A percentile compares a stretch with the other conserved stretches of the same genome.
Conservation (phyloP, 352 stramenopile species). For the Pythium scleroteichum region DNA sequence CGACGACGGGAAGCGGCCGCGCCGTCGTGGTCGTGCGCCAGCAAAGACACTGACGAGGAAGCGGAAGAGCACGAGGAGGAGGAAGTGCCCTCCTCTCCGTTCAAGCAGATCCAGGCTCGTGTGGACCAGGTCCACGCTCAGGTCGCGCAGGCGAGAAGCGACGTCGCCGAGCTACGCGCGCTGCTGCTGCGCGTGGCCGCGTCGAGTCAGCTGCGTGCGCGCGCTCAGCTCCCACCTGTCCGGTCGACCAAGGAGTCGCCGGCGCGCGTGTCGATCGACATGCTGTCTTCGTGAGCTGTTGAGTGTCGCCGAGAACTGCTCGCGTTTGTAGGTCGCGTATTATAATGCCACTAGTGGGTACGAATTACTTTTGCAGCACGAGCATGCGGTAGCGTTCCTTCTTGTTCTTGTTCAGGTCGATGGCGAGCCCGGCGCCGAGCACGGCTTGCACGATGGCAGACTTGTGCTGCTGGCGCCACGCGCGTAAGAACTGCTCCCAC, state of each 20-base stretch:
- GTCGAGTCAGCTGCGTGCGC: neutral
- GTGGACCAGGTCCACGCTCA: conserved; percentile 23
- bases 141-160: conserved; percentile 15
- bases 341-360: neutral
- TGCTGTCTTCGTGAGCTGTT: conserved; percentile 20
- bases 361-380: conserved; percentile 58
- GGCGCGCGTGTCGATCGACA: conserved; percentile 23
- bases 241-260: neutral
- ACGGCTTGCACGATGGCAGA: conserved; percentile 35
- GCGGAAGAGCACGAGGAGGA: neutral
- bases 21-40: conserved; percentile 15
- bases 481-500: conserved; percentile 48
- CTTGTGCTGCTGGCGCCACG: conserved; percentile 46
- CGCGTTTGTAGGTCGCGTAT: neutral
- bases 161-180: conserved; percentile 20
- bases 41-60: conserved; percentile 12
- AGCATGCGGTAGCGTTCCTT: conserved; percentile 67
- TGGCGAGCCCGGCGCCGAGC: conserved; percentile 50
- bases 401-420: conserved; percentile 67
- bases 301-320: no score
- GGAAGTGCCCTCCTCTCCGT: neutral
- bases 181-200: conserved; percentile 13
- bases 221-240: neutral
- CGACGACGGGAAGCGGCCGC: neutral
- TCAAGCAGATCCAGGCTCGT: conserved; percentile 21